Conservation (phyloP, 441 rosid species). For the Francoa sonchifolia region DNA sequence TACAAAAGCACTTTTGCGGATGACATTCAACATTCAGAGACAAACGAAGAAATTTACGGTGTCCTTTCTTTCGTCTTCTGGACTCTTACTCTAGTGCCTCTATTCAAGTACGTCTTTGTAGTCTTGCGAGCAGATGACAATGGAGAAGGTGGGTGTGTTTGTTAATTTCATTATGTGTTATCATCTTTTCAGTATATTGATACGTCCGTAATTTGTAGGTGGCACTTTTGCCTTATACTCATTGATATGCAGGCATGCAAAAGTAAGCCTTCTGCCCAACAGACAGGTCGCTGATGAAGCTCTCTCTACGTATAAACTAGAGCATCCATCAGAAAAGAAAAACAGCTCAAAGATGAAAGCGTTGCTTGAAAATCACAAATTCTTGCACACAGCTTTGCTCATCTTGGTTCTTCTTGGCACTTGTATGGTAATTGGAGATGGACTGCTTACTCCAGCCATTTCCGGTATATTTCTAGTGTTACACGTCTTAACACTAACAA, state of each 20-base stretch:
- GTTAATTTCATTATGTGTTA: not conserved
- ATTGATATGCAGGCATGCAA: slow-evolving; percentile 77
- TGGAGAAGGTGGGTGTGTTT: slow-evolving; percentile 60
- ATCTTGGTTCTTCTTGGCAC: slow-evolving; percentile 91
- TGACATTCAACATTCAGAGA: slow-evolving; percentile 68
- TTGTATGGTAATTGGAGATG: slow-evolving; percentile 99
- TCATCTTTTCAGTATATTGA: slow-evolving; percentile 1
- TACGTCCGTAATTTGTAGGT: slow-evolving; percentile 26
- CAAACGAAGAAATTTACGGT: slow-evolving; percentile 85
- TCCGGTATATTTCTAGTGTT: slow-evolving; percentile 39
- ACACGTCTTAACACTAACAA: not conserved
- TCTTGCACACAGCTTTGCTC: slow-evolving; percentile 74
- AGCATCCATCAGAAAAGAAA: slow-evolving; percentile 48
- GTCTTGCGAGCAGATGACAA: slow-evolving; percentile 91
- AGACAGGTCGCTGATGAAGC: slow-evolving; percentile 86
- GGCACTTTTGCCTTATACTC: slow-evolving; percentile 96
- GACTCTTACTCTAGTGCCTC: slow-evolving; percentile 84
- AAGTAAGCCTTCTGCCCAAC: slow-evolving; percentile 84
- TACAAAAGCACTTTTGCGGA: slow-evolving; percentile 90
- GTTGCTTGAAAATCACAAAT: slow-evolving; percentile 65
- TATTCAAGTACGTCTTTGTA: slow-evolving; percentile 82
- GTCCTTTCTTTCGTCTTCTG: slow-evolving; percentile 90
- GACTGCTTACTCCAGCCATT: slow-evolving; percentile 92
- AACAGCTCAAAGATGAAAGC: slow-evolving; percentile 46
- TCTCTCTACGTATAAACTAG: slow-evolving; percentile 74